These are phyloP conservation scores for Russula emetica DNA, from an alignment of 768 basidiomycete species.

Conservation along the genomic window DNA sequence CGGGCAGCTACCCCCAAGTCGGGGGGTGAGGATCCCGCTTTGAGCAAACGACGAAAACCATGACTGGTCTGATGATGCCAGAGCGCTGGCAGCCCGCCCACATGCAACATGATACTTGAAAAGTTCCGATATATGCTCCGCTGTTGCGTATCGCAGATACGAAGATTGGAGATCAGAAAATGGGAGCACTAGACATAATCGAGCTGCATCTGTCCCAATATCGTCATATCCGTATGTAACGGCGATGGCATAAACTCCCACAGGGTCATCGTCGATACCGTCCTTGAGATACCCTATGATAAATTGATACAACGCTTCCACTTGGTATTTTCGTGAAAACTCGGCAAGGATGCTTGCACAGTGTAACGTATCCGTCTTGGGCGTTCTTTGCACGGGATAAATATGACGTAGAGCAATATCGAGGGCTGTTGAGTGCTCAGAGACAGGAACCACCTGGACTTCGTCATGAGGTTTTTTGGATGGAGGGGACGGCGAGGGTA, in stretches of 20 bases:
- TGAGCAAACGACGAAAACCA: not conserved
- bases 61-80: not conserved
- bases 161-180: not conserved
- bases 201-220: constrained; percentile 5
- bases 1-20: not conserved
- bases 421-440: constrained; percentile 14
- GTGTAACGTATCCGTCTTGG: not conserved
- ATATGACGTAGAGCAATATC: constrained; percentile 19
- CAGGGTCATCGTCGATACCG: constrained; percentile 13
- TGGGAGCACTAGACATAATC: not conserved
- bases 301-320: not conserved
- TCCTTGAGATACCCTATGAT: not conserved
- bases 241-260: constrained; percentile 21
- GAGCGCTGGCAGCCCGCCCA: not conserved
- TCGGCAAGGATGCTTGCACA: constrained; percentile 10
- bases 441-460: not conserved
- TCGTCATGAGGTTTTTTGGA: not conserved
- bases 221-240: not conserved
- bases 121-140: not conserved
- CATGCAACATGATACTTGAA: constrained; percentile 8
- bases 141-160: not conserved
- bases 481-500: not conserved
- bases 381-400: constrained; percentile 8
- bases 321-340: constrained; percentile 22
- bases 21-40: not conserved